phyloP scores from a whole-genome alignment of 179 eudicot genomes.

The Silene coronaria region DNA sequence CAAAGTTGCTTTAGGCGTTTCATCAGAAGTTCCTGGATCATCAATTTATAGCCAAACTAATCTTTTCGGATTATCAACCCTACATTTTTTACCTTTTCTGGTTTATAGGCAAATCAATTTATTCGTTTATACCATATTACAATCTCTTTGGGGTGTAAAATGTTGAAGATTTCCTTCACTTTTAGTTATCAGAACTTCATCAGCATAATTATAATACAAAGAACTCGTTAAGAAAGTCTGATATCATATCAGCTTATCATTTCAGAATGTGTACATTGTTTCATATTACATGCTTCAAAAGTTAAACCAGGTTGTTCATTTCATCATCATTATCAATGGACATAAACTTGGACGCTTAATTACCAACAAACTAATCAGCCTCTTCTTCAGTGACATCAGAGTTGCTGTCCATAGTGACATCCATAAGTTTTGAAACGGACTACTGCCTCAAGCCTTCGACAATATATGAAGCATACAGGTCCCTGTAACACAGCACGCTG shows the following conservation, averaged over 20 bases:
- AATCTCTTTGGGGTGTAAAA: neutral
- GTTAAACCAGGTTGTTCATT: conserved; percentile 2
- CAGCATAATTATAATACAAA: neutral
- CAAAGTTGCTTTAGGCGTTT: too few species aligned
- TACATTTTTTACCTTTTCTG: too few species aligned
- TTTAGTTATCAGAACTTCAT: neutral
- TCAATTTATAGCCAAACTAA: too few species aligned
- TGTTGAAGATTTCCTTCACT: neutral
- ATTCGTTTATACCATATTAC: too few species aligned
- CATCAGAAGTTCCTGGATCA: too few species aligned
- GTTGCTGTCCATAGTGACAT: neutral
- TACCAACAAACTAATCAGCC: neutral
- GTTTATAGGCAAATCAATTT: too few species aligned
- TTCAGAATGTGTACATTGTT: neutral
- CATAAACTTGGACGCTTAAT: neutral
- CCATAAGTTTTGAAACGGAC: neutral
- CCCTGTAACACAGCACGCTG: conserved; percentile 42
- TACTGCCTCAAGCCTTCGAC: conserved; percentile 71
- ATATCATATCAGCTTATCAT: neutral
- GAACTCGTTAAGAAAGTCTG: neutral
- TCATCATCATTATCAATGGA: conserved; percentile 19
- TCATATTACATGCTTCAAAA: conserved; percentile 14
- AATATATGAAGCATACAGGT: conserved; percentile 69
- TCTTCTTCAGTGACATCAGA: neutral
- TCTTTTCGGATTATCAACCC: too few species aligned